Evolutionary conservation across 805 yeast species (phyloP), one percentile per base, ranked within the genome.

Genomic region (Monosporozyma aerobia): DNA sequence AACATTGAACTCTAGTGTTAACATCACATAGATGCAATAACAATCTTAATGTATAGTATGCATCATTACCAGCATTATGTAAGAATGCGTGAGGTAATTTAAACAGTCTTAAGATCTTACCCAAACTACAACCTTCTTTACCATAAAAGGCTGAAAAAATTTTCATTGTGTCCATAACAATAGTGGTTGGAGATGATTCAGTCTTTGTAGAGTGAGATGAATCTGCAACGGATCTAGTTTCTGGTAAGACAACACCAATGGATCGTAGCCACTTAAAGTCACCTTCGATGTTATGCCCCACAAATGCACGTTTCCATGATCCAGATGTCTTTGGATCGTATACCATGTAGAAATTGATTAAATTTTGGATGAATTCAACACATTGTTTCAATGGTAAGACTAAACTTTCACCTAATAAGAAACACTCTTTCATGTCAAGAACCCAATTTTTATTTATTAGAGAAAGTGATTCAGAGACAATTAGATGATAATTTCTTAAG

Each of bases 31-130:
- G 60, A 37, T 73, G 72, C 59, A 82, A 55, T 9, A 78, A 74
- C n/a, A 78, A 69, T 32, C 77, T 52, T 47, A 83, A 63, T 0
- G 90, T 84, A 56, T 74, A 82, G 59, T 81, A 79, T 6, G 87
- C 80, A 63, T 84, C 90, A 60, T 84, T 84, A 2, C 83, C 87
- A 1, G 86, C 90, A 62, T 84, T 84, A 63, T 84, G 90, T 47
- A 84, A 67, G 56, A 72, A 74, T 0, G 81, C 75, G 60, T 80
- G 81, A 1, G 87, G 85, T 5, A 84, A 72, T 29, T 70, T 69
- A 49, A 79, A 66, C 48, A 73, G 61, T 43, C 77, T 64, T 16
- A 83, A 67, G 0, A 78, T 63, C 22, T 73, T 75, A 14, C 78
- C 73, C 45, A 84, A 62, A 7, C 76, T 70, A 3, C 74, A 69